Base-by-base conservation (phyloP, 2,329 filamentous ascomycete species). In the Pyrenophora seminiperda region DNA sequence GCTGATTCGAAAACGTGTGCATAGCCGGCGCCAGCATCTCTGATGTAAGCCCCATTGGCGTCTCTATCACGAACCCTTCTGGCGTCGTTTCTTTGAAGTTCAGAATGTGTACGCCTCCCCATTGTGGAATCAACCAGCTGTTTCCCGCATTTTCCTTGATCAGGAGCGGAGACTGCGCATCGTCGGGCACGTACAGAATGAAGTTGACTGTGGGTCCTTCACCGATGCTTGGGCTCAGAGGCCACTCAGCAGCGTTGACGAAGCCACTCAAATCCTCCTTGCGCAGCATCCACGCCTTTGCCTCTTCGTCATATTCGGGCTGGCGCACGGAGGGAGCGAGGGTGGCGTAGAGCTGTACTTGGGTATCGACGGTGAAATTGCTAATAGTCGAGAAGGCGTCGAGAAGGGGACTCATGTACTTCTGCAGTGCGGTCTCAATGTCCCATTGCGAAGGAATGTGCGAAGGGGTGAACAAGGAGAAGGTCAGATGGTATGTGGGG, bases 181-280 rank as follows among this genome's bases (percentile, higher is more conserved):
- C 83, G 50, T 90, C 85, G 5, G 92, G 91, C 6, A 95, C 85
- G 66, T 94, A 99, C 20, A 97, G 81, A 48, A 97, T 86, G 70
- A 99, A 97, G 74, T 99, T 97, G 67, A 99, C 86, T 0, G 94
- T 99, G 1, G 94, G 94, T 0, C 93, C 93, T 14, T 85, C 86
- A 33, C 92, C 94, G 60, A 99, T 97, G 48, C 91, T 96, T 0
- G 93, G 93, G 55, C 89, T 96, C 2, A 99, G 76, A 0, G 94
- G 94, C 94, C 94, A 99, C 75, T 99, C 94, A 2, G 94, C 94
- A 2, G 93, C 92, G 66, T 99, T 99, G 73, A 99, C 91, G 67
- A 99, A 99, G 1, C 90, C 92, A 30, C 90, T 91, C 1, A 99
- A 80, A 63, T 96, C 91, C 62, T 96, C 89, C 69, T 91, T 92